Base-by-base conservation (phyloP, 495 filamentous ascomycete species). In the Penicillium fimorum region DNA sequence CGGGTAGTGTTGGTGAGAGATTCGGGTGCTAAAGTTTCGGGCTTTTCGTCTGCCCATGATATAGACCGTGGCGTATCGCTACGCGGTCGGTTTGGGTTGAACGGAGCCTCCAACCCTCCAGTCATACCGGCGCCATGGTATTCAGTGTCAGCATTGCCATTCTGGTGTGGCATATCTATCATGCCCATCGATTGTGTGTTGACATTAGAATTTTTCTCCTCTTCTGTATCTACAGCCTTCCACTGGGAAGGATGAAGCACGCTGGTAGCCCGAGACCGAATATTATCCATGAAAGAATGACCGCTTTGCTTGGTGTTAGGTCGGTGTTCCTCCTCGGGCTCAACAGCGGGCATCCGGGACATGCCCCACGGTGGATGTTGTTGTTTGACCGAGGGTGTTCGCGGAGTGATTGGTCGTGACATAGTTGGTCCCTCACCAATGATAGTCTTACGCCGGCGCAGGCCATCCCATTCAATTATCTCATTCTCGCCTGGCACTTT, bases 381-480 rank as follows among this genome's bases (percentile, higher is more conserved):
- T 4, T 80, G 86, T 63, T 81, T 63, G 50, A 75, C 38, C 62
- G 73, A 61, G 71, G 58, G 61, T 41, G 70, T 59, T 33, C 68
- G 58, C 5, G 71, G 59, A 20, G 70, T 71, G 32, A 51, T 52
- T 25, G 63, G 53, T 3, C 61, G 63, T 53, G 72, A 58, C 67
- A 69, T 76, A 2, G 66, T 72, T 17, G 72, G 72, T 11, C 70
- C 75, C 18, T 80, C 79, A 18, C 80, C 79, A 38, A 86, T 54
- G 11, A 86, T 78, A 10, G 94, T 97, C 65, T 84, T 88, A 50
- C 94, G 84, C 56, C 94, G 79, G 61, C 91, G 82, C 53, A 98
- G 77, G 20, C 94, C 94, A 76, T 97, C 94, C 91, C 91, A 98
- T 73, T 98, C 91, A 50, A 90, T 84, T 30, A 85, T 73, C 57